These are phyloP conservation scores for Nissolia schottii DNA, from an alignment of 306 rosid species.

Conservation along the genomic window DNA sequence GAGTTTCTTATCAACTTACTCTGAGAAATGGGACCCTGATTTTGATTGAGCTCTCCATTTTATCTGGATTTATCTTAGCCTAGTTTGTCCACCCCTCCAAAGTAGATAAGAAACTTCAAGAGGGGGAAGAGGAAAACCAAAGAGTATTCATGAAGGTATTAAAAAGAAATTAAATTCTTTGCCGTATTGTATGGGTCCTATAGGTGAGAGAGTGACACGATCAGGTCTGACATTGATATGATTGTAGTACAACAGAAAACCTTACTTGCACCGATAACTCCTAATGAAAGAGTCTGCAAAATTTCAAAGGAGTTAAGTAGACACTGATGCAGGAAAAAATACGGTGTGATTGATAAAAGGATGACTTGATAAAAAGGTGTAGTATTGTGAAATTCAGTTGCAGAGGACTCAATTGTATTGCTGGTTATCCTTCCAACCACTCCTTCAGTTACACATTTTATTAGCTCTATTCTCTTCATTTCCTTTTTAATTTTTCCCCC, in stretches of 20 bases:
- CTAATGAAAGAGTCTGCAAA: background rate
- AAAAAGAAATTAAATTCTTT: conserved; percentile 1
- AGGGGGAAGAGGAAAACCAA: background rate
- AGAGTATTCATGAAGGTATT: background rate
- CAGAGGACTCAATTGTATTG: background rate
- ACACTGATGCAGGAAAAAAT: background rate
- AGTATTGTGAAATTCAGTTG: conserved; percentile 1
- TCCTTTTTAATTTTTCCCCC: too few relatives aligned
- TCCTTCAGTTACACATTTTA: background rate
- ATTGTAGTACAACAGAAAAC: background rate
- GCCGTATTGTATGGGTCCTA: background rate
- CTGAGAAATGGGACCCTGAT: background rate
- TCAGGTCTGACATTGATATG: background rate
- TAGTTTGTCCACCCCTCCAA: background rate
- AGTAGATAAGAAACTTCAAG: background rate
- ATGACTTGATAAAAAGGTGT: background rate
- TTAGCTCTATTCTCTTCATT: background rate
- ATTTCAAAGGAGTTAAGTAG: background rate
- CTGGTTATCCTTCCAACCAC: background rate
- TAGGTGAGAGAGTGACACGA: background rate
- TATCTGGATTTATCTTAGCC: background rate
- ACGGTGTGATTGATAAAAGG: conserved; percentile 1
- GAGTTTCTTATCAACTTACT: background rate
- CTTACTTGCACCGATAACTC: background rate
- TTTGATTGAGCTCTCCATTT: background rate